A percentile compares a stretch with the other conserved stretches of the same genome.
phyloP scores from a whole-genome alignment of 345 rosid genomes.

The Dovyalis caffra region DNA sequence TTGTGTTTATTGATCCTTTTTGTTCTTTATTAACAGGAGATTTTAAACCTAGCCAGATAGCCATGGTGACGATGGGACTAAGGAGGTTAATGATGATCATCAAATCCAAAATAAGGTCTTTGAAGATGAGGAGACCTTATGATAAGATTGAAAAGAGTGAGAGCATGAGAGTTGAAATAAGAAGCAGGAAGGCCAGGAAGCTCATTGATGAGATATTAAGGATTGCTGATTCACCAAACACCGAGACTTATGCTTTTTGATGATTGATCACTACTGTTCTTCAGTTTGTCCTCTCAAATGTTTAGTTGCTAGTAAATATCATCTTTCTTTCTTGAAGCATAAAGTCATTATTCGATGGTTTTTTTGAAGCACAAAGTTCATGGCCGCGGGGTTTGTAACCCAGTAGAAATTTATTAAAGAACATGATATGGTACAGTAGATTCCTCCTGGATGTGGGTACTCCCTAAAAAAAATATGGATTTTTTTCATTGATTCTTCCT shows the following conservation, averaged over 20 bases:
- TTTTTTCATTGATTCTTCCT: no score
- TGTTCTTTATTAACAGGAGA: neutral
- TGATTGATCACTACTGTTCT: neutral
- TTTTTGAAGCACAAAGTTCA: no score
- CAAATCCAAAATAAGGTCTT: slow-evolving; percentile 60
- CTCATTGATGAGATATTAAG: slow-evolving; percentile 66
- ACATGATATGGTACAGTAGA: no score
- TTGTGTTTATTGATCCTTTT: neutral
- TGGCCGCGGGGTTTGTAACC: no score
- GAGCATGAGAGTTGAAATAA: slow-evolving; percentile 87
- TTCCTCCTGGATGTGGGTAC: no score
- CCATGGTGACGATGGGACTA: slow-evolving; percentile 55
- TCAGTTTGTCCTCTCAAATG: neutral
- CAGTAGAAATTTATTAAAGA: no score
- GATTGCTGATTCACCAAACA: slow-evolving; percentile 71
- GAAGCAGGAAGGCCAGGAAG: slow-evolving; percentile 79
- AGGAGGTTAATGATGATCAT: slow-evolving; percentile 52
- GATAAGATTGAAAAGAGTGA: slow-evolving; percentile 90
- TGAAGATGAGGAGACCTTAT: slow-evolving; percentile 61
- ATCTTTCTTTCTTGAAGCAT: no score
- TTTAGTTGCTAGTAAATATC: no score
- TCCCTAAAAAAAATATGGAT: no score
- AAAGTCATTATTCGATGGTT: no score
- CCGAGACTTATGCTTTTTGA: slow-evolving; percentile 56
- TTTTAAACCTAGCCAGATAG: neutral